phyloP scores from a whole-genome alignment of 148 eudicot genomes.

The Salicornia ramosissima region DNA sequence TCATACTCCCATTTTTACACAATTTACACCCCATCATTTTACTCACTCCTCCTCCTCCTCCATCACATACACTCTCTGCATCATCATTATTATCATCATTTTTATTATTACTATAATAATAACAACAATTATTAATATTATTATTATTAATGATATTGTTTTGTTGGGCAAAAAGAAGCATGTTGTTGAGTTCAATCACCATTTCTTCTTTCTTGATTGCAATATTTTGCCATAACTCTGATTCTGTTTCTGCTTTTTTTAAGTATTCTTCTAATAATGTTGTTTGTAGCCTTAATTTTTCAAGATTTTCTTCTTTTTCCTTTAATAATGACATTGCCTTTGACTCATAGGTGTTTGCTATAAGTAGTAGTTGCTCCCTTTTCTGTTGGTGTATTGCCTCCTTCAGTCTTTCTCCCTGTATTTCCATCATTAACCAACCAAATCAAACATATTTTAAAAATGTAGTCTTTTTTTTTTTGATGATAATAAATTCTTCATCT shows the following conservation, averaged over 20 bases:
- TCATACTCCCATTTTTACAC: neutral
- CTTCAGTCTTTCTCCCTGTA: slow-evolving; percentile 16
- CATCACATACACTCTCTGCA: slow-evolving; percentile 2
- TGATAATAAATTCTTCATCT: too few relatives aligned
- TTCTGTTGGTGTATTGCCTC: slow-evolving; percentile 9
- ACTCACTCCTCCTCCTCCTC: neutral
- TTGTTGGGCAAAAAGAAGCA: neutral
- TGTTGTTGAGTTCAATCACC: slow-evolving; percentile 8
- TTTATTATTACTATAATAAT: neutral
- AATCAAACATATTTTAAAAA: too few relatives aligned
- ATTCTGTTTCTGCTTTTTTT: slow-evolving; percentile 6
- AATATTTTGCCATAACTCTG: slow-evolving; percentile 8
- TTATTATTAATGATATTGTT: neutral
- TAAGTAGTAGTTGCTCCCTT: slow-evolving; percentile 6
- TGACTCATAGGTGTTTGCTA: slow-evolving; percentile 5
- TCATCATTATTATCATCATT: neutral
- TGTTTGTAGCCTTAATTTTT: neutral
- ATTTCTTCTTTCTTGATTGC: slow-evolving; percentile 7
- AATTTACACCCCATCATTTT: slow-evolving; percentile 1
- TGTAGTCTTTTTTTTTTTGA: too few relatives aligned
- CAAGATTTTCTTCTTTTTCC: slow-evolving; percentile 6
- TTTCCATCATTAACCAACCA: neutral
- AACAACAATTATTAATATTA: neutral
- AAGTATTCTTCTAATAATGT: slow-evolving; percentile 7
- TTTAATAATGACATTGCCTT: slow-evolving; percentile 1